Base-by-base conservation (phyloP, 768 basidiomycete species). In the Hypholoma fasciculare region DNA sequence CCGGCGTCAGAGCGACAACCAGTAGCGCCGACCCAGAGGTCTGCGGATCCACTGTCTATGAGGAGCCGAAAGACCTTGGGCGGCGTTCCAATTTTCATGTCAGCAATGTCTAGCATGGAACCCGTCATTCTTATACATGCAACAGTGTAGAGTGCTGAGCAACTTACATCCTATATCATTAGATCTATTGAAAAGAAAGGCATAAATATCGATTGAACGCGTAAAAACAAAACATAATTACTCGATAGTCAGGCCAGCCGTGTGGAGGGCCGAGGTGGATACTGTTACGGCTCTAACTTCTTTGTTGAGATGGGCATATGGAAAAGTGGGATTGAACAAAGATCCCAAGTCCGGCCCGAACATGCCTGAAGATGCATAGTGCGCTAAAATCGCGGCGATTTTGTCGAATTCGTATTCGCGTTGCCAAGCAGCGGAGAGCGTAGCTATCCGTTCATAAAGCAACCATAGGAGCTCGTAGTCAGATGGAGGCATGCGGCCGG, bases 11-110 rank as follows among this genome's bases (percentile, higher is more conserved):
- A 68, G 17, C 68, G 69, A 57, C 84, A 86, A 17, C 67, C 68
- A 59, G 82, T 81, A 16, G 76, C 72, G 3, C 73, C 75, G 27
- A 84, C 82, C 84, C 85, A 87, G 53, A 84, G 74, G 67, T 88
- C 86, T 0, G 84, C 80, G 4, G 83, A 85, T 20, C 87, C 86
- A 2, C 82, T 80, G 67, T 88, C 86, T 74, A 88, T 78, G 17
- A 88, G 67, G 40, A 88, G 63, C 7, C 67, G 66, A 61, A 86
- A 88, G 49, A 70, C 49, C 30, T 63, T 72, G 8, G 76, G 71
- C 20, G 83, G 84, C 2, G 84, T 86, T 20, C 87, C 77, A 13
- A 78, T 67, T 49, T 61, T 34, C 4, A 78, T 49, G 5, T 52
- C 64, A 12, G 61, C 67, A n/a, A 75, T 60, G 54, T 78, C 74